Evolutionary conservation across 2,329 filamentous ascomycete species (phyloP), one percentile per base, ranked within the genome.

Genomic region (Exophiala oligosperma): DNA sequence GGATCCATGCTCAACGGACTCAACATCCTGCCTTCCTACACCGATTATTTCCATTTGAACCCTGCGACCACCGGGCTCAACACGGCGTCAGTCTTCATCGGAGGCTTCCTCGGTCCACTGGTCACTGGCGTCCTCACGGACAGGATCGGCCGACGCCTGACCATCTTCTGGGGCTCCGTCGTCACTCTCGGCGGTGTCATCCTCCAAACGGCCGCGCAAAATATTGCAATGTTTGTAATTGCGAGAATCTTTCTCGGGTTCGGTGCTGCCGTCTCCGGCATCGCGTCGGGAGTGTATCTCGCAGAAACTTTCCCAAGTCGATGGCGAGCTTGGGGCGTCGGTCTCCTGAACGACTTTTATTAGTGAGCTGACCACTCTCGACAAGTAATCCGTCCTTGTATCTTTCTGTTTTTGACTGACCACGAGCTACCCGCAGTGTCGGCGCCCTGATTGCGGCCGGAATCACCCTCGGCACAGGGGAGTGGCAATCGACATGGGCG

Each of bases 21-120:
- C 4, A 63, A 60, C 37, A 62, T 53, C 9, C 48, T 60, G 14
- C 53, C 57, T 4, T 55, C 56, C 2, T 62, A 60, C 38, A 54
- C 52, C 26, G 46, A 57, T 24, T 46, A 56, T 50, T 54, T 62
- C 57, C 53, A 57, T 8, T 49, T 62, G 23, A 57, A 44, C 14
- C 21, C 40, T 17, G 28, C 46, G 3, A 60, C 57, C 37, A 60
- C 38, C 7, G 48, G 52, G 1, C 37, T 62, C 23, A 62, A 62
- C 46, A 60, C 60, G 8, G 57, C 52, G 1, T 26, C 49, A 9
- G 57, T 56, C 32, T 57, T 49, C 14, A 49, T 40, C 43, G 52
- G 50, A 12, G 50, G 49, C 32, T 23, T 56, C 6, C 14, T 57
- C 3, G 54, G 54, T 29, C 38, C 49, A 3, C 23, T 51, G 4